Evolutionary conservation across 176 grass and related monocot species (phyloP).

Genomic region (Ensete ventricosum): DNA sequence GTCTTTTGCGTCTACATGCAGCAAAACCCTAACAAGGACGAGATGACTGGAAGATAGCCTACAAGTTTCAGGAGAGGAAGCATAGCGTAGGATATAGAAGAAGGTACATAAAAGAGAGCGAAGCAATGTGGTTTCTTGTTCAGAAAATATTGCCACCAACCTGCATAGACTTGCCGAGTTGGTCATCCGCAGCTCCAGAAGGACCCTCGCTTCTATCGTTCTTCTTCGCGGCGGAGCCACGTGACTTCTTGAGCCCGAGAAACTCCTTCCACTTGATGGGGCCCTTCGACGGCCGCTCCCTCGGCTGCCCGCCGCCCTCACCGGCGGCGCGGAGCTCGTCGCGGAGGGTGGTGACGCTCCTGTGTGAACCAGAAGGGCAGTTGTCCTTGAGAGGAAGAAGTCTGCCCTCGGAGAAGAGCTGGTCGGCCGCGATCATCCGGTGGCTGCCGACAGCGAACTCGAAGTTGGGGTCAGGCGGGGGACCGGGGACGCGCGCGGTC

Average conservation of each 20-base stretch:
- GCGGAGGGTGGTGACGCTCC: not conserved
- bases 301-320: slow-evolving; percentile 17
- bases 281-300: slow-evolving; percentile 7
- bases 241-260: slow-evolving; percentile 75
- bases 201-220: slow-evolving; percentile 17
- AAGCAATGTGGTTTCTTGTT: not conserved
- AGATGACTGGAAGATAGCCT: too few species aligned
- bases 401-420: slow-evolving; percentile 81
- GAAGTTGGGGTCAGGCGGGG: slow-evolving; percentile 52
- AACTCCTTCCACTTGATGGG: slow-evolving; percentile 76
- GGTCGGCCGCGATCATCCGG: slow-evolving; percentile 85
- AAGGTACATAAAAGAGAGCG: not conserved
- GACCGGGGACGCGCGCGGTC: not conserved
- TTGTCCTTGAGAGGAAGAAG: slow-evolving; percentile 60
- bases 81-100: too few species aligned
- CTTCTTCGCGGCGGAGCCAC: slow-evolving; percentile 30
- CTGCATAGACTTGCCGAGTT: slow-evolving; percentile 18
- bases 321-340: slow-evolving; percentile 53
- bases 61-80: too few species aligned
- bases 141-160: not conserved
- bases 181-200: not conserved
- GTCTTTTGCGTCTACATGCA: too few species aligned
- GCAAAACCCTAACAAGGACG: too few species aligned
- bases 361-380: not conserved
- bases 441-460: slow-evolving; percentile 84